Base-by-base conservation (phyloP, 192 early-diverging fungal species). In the Cladochytrium replicatum region DNA sequence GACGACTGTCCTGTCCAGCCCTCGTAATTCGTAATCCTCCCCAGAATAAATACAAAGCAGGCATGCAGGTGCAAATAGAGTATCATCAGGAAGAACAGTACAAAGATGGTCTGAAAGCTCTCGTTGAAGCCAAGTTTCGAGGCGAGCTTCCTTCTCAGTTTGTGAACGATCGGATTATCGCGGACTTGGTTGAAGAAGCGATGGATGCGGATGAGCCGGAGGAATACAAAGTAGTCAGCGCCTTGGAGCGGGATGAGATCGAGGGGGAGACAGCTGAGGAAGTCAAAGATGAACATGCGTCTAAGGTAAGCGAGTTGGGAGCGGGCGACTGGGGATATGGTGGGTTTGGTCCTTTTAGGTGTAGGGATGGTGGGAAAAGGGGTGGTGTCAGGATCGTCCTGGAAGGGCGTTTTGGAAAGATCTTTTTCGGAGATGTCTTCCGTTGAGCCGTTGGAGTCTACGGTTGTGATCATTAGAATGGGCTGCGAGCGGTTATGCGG, bases 41-140 rank as follows among this genome's bases (percentile, higher is more conserved):
- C 65, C 28, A 63, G 28, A 8, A 68, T 38, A 22, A 64, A 68
- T 4, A 64, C 46, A 11, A 52, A 42, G 54, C 69, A 71, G 7
- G 54, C 55, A 22, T 68, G 62, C 1, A 71, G 42, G 46, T 71
- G 69, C 13, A 71, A 44, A 43, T 57, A 71, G 2, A 53, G 47
- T 3, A 52, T 39, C 31, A 71, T 39, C 17, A 63, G 23, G 6
- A 44, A 57, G 7, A 43, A 52, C 17, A 68, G 54, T 28, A 61
- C 32, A 30, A 63, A 65, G 11, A 71, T 64, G 8, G 51, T 63
- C 57, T 55, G 61, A 40, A 71, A 71, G 19, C 49, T 60, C 8
- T 31, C 43, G 22, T 65, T 65, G 19, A 71, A 52, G 26, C 60
- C 56, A n/a, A 69, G 46, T 6, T 30, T 44, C 29, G 39, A 30